phyloP scores from a whole-genome alignment of 2,329 filamentous ascomycete species.

The Tolypocladium guangdongense region DNA sequence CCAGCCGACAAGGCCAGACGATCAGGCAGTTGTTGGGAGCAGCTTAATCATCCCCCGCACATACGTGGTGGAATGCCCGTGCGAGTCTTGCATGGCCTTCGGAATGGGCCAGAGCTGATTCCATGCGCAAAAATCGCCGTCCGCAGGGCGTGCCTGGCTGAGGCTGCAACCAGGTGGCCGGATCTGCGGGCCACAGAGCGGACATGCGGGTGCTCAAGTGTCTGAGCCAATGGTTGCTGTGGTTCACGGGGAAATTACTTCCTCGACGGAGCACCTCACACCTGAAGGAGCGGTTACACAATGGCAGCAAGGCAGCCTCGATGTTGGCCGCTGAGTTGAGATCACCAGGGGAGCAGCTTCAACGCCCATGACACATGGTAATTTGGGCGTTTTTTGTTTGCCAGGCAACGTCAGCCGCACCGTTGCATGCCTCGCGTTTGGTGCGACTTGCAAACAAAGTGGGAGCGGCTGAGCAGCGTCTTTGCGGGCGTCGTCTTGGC shows the following conservation, averaged over 20 bases:
- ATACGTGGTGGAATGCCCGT: no score
- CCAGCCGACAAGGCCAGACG: not conserved
- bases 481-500: not conserved
- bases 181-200: not conserved
- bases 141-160: not conserved
- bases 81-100: not conserved
- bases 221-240: not conserved
- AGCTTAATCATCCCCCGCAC: not conserved
- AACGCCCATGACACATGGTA: not conserved
- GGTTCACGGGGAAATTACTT: not conserved
- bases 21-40: not conserved
- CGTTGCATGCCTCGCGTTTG: not conserved
- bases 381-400: not conserved
- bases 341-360: not conserved
- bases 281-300: not conserved
- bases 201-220: not conserved
- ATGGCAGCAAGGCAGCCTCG: not conserved
- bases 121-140: not conserved
- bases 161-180: not conserved
- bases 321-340: not conserved
- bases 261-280: not conserved
- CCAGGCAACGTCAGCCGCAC: not conserved
- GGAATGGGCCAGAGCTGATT: not conserved
- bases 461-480: not conserved
- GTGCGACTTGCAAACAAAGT: not conserved